Conservation (phyloP, 2,329 filamentous ascomycete genomes). For the Clonostachys rhizophaga region DNA sequence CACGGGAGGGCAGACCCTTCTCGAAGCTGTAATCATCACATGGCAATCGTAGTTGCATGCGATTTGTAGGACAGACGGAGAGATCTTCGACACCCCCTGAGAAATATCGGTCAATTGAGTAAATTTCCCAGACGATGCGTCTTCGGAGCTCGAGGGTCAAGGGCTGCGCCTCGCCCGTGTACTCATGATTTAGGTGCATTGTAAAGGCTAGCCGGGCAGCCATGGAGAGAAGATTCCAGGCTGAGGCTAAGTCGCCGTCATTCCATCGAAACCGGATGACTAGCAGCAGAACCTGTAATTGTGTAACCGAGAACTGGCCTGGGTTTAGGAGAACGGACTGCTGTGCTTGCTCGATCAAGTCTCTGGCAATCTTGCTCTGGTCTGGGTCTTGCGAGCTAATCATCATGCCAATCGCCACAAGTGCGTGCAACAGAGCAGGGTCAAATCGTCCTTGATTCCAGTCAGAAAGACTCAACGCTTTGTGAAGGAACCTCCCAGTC, state of each 20-base stretch:
- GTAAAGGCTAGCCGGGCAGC: slow-evolving; percentile 16
- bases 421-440: slow-evolving; percentile 9
- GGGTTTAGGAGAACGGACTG: background rate
- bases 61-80: slow-evolving; percentile 11
- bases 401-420: slow-evolving; percentile 8
- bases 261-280: slow-evolving; percentile 9
- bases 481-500: slow-evolving; percentile 12
- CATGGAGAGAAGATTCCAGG: slow-evolving; percentile 12
- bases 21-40: slow-evolving; percentile 16
- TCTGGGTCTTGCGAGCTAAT: background rate
- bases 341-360: slow-evolving; percentile 13
- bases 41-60: slow-evolving; percentile 15
- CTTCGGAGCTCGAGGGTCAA: slow-evolving; percentile 14
- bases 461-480: slow-evolving; percentile 11
- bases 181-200: slow-evolving; percentile 15
- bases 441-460: slow-evolving; percentile 14
- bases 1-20: slow-evolving; percentile 10
- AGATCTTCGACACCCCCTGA: slow-evolving; percentile 19
- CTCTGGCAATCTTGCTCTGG: background rate
- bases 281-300: slow-evolving; percentile 12
- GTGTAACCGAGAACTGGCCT: background rate
- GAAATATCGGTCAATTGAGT: slow-evolving; percentile 12
- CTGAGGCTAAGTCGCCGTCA: slow-evolving; percentile 4
- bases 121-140: slow-evolving; percentile 18
- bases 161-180: slow-evolving; percentile 4